phyloP scores from a whole-genome alignment of 2,329 filamentous ascomycete species.

The Paramyrothecium roridum region DNA sequence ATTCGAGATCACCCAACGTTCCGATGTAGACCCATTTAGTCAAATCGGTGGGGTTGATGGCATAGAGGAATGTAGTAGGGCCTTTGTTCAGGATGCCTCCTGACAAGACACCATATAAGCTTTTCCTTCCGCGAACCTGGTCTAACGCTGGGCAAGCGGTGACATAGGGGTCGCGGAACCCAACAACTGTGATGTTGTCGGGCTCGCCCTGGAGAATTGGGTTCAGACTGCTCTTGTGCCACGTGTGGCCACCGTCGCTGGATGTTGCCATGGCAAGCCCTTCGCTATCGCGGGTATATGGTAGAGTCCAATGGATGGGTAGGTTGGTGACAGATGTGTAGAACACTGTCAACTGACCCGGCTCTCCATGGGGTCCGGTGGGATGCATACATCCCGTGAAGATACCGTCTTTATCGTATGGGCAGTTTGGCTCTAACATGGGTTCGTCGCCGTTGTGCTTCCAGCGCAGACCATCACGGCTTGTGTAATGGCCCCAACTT shows the following conservation, averaged over 20 bases:
- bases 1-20: conserved; percentile 34
- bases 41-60: conserved; percentile 33
- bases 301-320: conserved; percentile 32
- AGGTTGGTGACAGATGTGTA: conserved; percentile 30
- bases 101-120: conserved; percentile 44
- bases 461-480: conserved; percentile 38
- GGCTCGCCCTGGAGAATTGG: conserved; percentile 26
- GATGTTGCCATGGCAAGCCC: conserved; percentile 36
- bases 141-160: conserved; percentile 23
- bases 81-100: conserved; percentile 38
- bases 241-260: conserved; percentile 29
- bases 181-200: conserved; percentile 20
- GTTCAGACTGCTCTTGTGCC: conserved; percentile 25
- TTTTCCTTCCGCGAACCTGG: conserved; percentile 13
- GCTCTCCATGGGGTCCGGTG: conserved; percentile 41
- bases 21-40: conserved; percentile 42
- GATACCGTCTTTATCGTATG: conserved; percentile 48
- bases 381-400: conserved; percentile 49
- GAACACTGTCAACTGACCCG: conserved; percentile 23
- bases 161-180: conserved; percentile 31
- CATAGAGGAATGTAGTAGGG: conserved; percentile 45
- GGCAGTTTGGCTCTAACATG: conserved; percentile 29
- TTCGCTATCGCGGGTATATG: conserved; percentile 38
- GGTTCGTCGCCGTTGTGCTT: conserved; percentile 29
- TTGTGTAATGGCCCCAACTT: conserved; percentile 49